These are phyloP conservation scores for Pythium plurisporium DNA, from an alignment of 352 stramenopile species.

Conservation along the genomic window DNA sequence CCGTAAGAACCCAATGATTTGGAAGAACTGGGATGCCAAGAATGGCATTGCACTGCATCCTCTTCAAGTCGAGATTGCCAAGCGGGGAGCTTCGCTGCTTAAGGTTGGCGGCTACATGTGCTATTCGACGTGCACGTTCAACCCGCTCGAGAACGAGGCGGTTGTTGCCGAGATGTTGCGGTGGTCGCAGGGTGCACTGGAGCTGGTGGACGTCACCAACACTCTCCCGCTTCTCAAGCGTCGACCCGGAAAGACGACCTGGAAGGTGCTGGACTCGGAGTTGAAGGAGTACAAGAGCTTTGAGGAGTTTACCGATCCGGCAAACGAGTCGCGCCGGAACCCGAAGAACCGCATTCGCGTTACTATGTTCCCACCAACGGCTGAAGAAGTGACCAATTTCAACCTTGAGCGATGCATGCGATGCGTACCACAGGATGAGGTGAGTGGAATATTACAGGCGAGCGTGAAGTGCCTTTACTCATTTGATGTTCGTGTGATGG, in stretches of 20 bases:
- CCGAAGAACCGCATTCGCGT: conserved; percentile 74
- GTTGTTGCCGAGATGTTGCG: conserved; percentile 96
- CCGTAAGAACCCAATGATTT: conserved; percentile 97
- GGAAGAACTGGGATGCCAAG: conserved; percentile 91
- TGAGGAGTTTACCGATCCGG: conserved; percentile 52
- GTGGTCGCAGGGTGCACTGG: conserved; percentile 82
- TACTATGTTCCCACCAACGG: conserved; percentile 89
- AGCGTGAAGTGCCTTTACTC: too few species aligned
- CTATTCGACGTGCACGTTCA: conserved; percentile 98
- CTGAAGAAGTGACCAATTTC: conserved; percentile 63
- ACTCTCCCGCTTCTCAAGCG: conserved; percentile 81
- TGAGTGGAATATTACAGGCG: too few species aligned
- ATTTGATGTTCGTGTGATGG: too few species aligned
- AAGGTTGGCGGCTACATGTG: conserved; percentile 93
- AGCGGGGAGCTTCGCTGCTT: conserved; percentile 88
- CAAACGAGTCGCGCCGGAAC: conserved; percentile 61
- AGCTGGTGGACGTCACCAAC: conserved; percentile 89
- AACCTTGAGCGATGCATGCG: conserved; percentile 94
- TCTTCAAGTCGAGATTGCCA: conserved; percentile 95
- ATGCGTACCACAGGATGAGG: conserved; percentile 96
- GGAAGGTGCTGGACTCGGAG: conserved; percentile 92
- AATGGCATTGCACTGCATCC: conserved; percentile 91
- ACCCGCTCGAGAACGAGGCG: conserved; percentile 99
- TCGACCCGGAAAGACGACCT: conserved; percentile 84
- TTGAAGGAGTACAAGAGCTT: conserved; percentile 77